Evolutionary conservation across 164 flowering plant species (phyloP), one percentile per base, ranked within the genome.

Genomic region (Umbellularia californica): DNA sequence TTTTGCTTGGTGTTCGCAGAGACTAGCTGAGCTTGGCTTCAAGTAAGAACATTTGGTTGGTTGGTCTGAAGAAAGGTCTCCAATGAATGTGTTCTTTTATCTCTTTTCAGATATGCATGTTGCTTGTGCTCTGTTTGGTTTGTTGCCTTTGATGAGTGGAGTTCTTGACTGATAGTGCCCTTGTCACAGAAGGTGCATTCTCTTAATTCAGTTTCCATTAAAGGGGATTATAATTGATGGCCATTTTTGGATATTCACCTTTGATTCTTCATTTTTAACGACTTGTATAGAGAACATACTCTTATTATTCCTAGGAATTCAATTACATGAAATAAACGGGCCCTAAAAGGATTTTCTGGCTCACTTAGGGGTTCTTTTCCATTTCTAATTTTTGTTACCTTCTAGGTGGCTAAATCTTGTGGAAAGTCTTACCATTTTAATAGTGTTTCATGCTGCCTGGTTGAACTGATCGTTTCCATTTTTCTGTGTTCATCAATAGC

Each of bases 1-100:
- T 89, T 93, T 93, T 78, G 77, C 84, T 55, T 95, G 99, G 99
- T 95, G 98, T 78, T 88, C 92, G 2, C 98, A 95, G 84, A 86
- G 99, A 82, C 86, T 93, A 20, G 83, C 85, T 27, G 98, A 95
- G 85, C 94, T 93, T 79, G 98, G 98, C 65, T 89, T 92, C 86
- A 90, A 81, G 99, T 95, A 65, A 82, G 82, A n/a, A 76, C 22
- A 27, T 24, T 7, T 71, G 24, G 35, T 28, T 67, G 33, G 28
- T 28, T n/a, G 15, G 47, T 67, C 41, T 67, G 22, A 67, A 67
- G 35, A 67, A 28, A 6, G 15, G 17, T 17, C 47, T 67, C 9
- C 47, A 25, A 28, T 17, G 69, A 67, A 27, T 28, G 15, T 67
- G 13, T 15, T 28, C 27, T 66, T 13, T 13, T 52, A 14, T 30